Evolutionary conservation across 768 basidiomycete species (phyloP), one percentile per base, ranked within the genome.

Genomic region (Termitomyces sp.): DNA sequence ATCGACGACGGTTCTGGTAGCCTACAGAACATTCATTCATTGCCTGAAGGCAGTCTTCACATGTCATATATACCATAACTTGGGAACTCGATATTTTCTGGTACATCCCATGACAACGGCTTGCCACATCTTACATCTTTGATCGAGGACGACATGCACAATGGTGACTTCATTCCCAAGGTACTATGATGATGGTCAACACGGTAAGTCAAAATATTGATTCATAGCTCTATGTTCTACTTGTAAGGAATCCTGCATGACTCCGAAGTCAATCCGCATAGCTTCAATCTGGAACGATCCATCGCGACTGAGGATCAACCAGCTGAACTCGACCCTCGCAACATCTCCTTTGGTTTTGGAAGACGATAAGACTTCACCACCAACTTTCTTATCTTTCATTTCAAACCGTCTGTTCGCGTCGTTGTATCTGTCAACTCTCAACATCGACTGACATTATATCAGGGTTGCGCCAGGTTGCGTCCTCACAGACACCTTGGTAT

Each of bases 1-100:
- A 55, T 24, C 62, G 65, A n/a, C 60, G 63, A 49, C 56, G 66
- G 67, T 54, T 52, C 18, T 61, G 61, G 59, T 66, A 66, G 59
- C 22, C 28, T 40, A 45, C 38, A 44, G 28, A 38, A 44, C 35
- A 18, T 46, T 11, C 4, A 20, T 33, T 13, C 40, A 36, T 55
- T 45, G 22, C 8, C 22, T 32, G 32, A 32, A 56, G 33, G 55
- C 40, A 56, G 13, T 7, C 15, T 32, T 40, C 16, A 28, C 33
- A 28, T 55, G 6, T 22, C 38, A 24, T 55, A 16, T 40, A 40
- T 40, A 28, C 32, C 39, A 39, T 20, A 35, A 5, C 16, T 2
- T 50, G 32, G 32, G 28, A 33, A 51, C 32, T 33, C 18, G 32
- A 33, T 35, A 7, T 28, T 4, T 7, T 38, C 20, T 22, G 20